Evolutionary conservation across 179 eudicot species (phyloP).

Genomic region (Camellia oleifera): DNA sequence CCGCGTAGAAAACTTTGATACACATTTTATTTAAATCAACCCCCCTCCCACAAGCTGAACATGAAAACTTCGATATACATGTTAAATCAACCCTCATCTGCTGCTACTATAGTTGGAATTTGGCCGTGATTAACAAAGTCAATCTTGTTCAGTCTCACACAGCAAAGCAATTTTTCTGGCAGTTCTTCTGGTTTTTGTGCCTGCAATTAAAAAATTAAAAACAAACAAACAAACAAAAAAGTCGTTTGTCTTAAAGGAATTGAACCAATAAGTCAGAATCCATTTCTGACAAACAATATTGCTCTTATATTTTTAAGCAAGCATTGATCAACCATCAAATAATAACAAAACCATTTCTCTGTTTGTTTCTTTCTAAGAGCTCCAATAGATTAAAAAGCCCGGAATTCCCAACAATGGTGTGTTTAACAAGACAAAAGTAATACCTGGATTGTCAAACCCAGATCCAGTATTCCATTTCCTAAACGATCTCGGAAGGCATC

Average conservation of each 20-base stretch:
- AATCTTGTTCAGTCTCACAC: constrained; percentile 67
- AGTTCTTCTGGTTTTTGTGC: constrained; percentile 87
- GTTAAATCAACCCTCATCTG: constrained; percentile 26
- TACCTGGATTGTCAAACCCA: constrained; percentile 93
- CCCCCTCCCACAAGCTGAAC: background rate
- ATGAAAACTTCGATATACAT: no score
- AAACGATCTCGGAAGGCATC: constrained; percentile 81
- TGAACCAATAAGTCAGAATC: background rate
- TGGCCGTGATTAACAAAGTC: constrained; percentile 75
- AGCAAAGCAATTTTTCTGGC: constrained; percentile 71
- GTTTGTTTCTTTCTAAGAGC: background rate
- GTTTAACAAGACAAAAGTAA: background rate
- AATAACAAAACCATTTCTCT: background rate
- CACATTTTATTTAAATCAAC: background rate
- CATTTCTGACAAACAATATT: background rate
- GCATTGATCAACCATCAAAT: background rate
- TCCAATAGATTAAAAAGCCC: background rate
- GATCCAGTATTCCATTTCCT: constrained; percentile 59
- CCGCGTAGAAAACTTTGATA: background rate
- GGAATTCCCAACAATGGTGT: background rate
- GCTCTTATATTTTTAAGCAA: background rate
- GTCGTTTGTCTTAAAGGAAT: background rate
- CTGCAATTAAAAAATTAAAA: constrained; percentile 27
- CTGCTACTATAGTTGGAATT: constrained; percentile 54
- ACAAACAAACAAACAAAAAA: background rate